Evolutionary conservation across 2,329 filamentous ascomycete species (phyloP), one percentile per base, ranked within the genome.

Genomic region (Claviceps africana): DNA sequence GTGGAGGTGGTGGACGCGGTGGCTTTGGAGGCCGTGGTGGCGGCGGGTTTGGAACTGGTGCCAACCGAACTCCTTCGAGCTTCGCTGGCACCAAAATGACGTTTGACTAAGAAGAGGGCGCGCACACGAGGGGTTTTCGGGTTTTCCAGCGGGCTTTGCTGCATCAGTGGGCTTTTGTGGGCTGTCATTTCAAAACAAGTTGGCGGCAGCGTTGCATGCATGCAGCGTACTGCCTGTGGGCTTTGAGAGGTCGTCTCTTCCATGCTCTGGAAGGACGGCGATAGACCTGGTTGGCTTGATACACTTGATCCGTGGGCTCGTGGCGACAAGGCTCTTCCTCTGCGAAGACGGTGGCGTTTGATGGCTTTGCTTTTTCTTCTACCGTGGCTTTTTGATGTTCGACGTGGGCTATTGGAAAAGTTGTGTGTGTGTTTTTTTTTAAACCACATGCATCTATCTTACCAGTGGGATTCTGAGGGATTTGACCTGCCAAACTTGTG

Each of bases 71-170:
- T 53, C 64, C 71, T 46, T 67, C 71, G 30, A 67, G 67, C 52
- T 72, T 69, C 62, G 73, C 78, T 70, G 88, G 88, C 70, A 85
- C 81, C 74, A 93, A 90, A 82, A 82, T 81, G 66, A 86, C 81
- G 58, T 88, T 88, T 67, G 69, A 71, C 57, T 70, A 70, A 73
- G 57, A 50, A 57, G 62, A 33, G 52, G 33, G 37, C 31, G 25
- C 17, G 63, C 58, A 60, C 62, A 64, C 62, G 71, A 73, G 72
- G 72, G 71, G 70, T 67, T 70, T 67, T n/a, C n/a, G n/a, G n/a
- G n/a, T n/a, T n/a, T n/a, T n/a, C n/a, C 65, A 59, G 55, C 64
- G 65, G 65, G 69, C 62, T 67, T 67, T 68, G 56, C 58, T 56
- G 66, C 64, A 67, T 71, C 46, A 70, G 56, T 58, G 63, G 65